Conservation (phyloP, 805 yeast genomes). For the Saccharomycopsis amapae region DNA sequence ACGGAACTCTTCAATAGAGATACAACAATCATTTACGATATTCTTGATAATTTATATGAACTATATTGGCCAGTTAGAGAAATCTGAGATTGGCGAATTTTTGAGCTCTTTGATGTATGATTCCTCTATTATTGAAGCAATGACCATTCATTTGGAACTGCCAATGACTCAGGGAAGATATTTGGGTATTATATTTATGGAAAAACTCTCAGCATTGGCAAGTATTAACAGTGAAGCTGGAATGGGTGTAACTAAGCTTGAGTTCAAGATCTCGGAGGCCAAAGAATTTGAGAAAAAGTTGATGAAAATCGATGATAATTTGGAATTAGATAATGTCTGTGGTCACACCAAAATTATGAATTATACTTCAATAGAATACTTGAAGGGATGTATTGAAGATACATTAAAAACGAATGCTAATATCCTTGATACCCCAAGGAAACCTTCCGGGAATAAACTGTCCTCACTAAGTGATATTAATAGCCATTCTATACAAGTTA, state of each 20-base stretch:
- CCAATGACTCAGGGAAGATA: constrained; percentile 10
- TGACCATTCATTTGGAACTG: constrained; percentile 16
- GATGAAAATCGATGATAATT: neutral
- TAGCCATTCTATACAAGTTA: neutral
- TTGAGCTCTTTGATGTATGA: constrained; percentile 1
- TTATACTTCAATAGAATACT: neutral
- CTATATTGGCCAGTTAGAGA: neutral
- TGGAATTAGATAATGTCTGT: neutral
- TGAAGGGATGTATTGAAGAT: neutral
- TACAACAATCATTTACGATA: constrained; percentile 12
- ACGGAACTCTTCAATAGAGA: constrained; percentile 5
- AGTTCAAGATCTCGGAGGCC: constrained; percentile 14
- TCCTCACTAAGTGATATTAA: neutral
- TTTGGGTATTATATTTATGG: constrained; percentile 18
- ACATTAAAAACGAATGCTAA: neutral
- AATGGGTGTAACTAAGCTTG: constrained; percentile 1
- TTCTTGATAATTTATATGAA: constrained; percentile 5
- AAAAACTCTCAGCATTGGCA: constrained; percentile 8
- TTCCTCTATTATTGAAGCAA: constrained; percentile 1
- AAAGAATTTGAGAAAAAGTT: constrained; percentile 7
- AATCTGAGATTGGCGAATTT: neutral
- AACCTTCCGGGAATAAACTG: neutral
- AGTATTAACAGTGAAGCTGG: neutral
- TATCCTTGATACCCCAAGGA: too few species aligned
- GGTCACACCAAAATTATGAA: neutral